Percentiles rank a stretch among this genome's conserved stretches.
These are phyloP conservation scores for Papiliotrema nemorosa DNA, from an alignment of 1,284 basidiomycete species.

Conservation along the genomic window DNA sequence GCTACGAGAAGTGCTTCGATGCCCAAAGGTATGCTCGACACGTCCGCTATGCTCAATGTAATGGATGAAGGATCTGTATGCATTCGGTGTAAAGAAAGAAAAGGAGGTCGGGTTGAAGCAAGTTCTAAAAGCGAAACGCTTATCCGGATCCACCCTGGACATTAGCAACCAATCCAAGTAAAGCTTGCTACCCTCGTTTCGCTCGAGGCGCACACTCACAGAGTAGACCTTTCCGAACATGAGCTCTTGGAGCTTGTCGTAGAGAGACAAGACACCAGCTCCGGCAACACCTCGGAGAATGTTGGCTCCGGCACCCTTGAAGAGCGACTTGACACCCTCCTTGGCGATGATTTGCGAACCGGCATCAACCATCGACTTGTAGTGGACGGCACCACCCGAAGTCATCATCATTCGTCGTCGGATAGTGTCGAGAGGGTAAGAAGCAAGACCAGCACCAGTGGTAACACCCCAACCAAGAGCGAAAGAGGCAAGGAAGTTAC, in stretches of 20 bases:
- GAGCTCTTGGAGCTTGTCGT: constrained; percentile 60
- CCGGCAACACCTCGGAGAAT: constrained; percentile 65
- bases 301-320: constrained; percentile 59
- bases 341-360: constrained; percentile 61
- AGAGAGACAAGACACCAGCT: constrained; percentile 66
- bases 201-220: constrained; percentile 42
- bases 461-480: constrained; percentile 58
- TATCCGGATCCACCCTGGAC: constrained; percentile 44
- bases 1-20: too few species aligned
- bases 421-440: constrained; percentile 67
- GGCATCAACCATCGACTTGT: constrained; percentile 60
- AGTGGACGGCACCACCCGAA: constrained; percentile 57
- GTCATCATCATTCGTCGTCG: constrained; percentile 70
- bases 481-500: constrained; percentile 64
- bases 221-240: constrained; percentile 96
- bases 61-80: constrained; percentile 5
- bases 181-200: too few species aligned
- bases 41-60: too few species aligned
- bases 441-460: constrained; percentile 59
- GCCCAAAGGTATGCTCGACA: too few species aligned
- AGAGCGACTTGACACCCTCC: constrained; percentile 60
- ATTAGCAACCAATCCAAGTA: neutral
- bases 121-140: constrained; percentile 12
- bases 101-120: neutral
- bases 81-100: neutral